Base-by-base conservation (phyloP, 129 eudicot species). In the Centrapalus pauciflorus region DNA sequence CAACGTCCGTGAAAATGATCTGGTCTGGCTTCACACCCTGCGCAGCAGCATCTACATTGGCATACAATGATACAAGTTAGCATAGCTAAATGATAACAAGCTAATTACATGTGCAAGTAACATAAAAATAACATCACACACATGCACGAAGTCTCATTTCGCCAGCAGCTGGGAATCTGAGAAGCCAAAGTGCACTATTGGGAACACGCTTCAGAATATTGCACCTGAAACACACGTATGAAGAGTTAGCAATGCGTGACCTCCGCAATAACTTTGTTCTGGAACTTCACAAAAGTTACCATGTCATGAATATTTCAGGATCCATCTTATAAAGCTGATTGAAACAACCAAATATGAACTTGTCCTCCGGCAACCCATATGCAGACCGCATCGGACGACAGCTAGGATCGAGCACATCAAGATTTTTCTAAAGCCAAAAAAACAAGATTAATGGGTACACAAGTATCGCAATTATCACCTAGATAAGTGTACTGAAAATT, bases 251-350 rank as follows among this genome's bases (percentile, higher is more conserved):
- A 72, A 50, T 12, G 35, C 27, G 19, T 28, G 69, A 48, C 29
- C n/a, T n/a, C n/a, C n/a, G n/a, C n/a, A n/a, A n/a, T n/a, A n/a
- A n/a, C n/a, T n/a, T n/a, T n/a, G n/a, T n/a, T n/a, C n/a, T n/a
- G n/a, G n/a, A 25, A 55, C 12, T 34, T 21, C 23, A 24, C 23
- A 32, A 23, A 38, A 62, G 32, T 45, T 85, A 93, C 98, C 98
- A 93, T 24, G 98, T 88, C 7, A 75, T 79, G 50, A 93, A 82
- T 16, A 93, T 93, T 55, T 93, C 96, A 25, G 98, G 98, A 52
- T 93, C 98, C 88, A 93, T 93, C 84, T 93, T 93, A 75, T 93
- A 88, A 50, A 93, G 92, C 79, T 93, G 98, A 74, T 93, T 93
- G 41, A 93, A 93, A 65, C 96, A 93, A 26, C 83, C 98, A 80